Evolutionary conservation across 345 rosid species (phyloP), one percentile per base, ranked within the genome.

Genomic region (Eucalyptus polyanthemos): DNA sequence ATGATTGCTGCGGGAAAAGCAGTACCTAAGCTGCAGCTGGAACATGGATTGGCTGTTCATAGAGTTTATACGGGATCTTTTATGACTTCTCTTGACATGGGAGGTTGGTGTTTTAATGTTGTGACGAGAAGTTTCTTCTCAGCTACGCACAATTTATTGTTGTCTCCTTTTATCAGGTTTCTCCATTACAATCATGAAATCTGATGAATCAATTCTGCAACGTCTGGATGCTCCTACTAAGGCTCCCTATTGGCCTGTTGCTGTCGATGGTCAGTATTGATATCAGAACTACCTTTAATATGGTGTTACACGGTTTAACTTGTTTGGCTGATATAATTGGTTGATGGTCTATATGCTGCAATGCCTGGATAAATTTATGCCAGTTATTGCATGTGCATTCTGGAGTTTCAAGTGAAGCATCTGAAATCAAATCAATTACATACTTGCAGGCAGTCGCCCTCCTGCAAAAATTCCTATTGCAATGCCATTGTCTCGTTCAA

Each of bases 71-170:
- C 99, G 34, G 98, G 99, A 87, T 93, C 97, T 91, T 97, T 98
- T 92, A 96, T 97, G 99, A 96, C 99, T 89, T 98, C 99, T 86
- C 98, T 97, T 90, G 99, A 98, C 89, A 98, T 98, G 99, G 97
- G 99, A 92, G 99, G 99, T 98, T 93, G 91, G 93, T 87, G 91
- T 87, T 89, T 50, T 14, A 9, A 34, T 86, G 29, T 54, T 88
- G 86, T 50, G 86, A 37, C 37, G 34, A 76, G 58, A 51, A 29
- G 83, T 54, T 45, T 49, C 56, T 87, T 85, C 91, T 72, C 88
- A 85, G 86, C 80, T 76, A 65, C 58, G 58, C 58, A 45, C 67
- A 53, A 88, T 87, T 76, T 88, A 85, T 86, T 40, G 50, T 88
- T 47, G 25, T 44, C 50, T 44, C 50, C 25, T 89, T 34, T 29